A percentile compares a stretch with the other conserved stretches of the same genome.
These are phyloP conservation scores for Penicillium sp. DNA, from an alignment of 2,329 filamentous ascomycete species.

Conservation along the genomic window DNA sequence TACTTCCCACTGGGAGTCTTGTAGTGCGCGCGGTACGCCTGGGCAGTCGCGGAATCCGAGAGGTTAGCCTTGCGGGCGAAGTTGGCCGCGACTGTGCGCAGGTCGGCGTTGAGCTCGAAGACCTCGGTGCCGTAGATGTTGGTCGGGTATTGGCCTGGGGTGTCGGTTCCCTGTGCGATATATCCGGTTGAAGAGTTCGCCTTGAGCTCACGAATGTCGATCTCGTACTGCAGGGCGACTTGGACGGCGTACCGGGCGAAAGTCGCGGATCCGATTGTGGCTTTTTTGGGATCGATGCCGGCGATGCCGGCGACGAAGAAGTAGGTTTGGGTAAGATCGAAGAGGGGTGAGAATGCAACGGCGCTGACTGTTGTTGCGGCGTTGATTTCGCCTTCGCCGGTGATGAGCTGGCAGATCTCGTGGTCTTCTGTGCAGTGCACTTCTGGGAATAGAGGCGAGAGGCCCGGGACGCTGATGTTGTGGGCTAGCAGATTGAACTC, in stretches of 20 bases:
- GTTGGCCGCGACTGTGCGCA: slow-evolving; percentile 52
- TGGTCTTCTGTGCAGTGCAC: slow-evolving; percentile 61
- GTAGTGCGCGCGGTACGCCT: slow-evolving; percentile 56
- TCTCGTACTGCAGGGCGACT: slow-evolving; percentile 71
- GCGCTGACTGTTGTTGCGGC: slow-evolving; percentile 64
- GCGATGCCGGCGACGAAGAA: slow-evolving; percentile 70
- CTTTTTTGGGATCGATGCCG: slow-evolving; percentile 66
- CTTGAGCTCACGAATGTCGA: slow-evolving; percentile 66
- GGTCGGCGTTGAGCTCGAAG: slow-evolving; percentile 60
- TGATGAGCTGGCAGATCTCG: slow-evolving; percentile 64
- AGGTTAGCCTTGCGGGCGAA: slow-evolving; percentile 54
- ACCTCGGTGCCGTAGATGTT: slow-evolving; percentile 66
- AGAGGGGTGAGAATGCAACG: slow-evolving; percentile 57
- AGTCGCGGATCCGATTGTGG: slow-evolving; percentile 63
- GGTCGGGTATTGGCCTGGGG: slow-evolving; percentile 56
- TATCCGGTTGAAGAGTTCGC: slow-evolving; percentile 64
- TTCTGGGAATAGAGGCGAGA: slow-evolving; percentile 62
- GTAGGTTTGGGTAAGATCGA: slow-evolving; percentile 65
- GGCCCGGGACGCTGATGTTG: slow-evolving; percentile 58
- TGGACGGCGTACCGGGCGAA: slow-evolving; percentile 68
- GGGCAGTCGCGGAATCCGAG: slow-evolving; percentile 49
- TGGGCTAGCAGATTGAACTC: slow-evolving; percentile 55
- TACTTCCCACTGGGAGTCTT: slow-evolving; percentile 33
- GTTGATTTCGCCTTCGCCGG: slow-evolving; percentile 70
- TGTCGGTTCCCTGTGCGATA: slow-evolving; percentile 58